Base-by-base conservation (phyloP, 129 eudicot species). In the Glebionis coronaria region DNA sequence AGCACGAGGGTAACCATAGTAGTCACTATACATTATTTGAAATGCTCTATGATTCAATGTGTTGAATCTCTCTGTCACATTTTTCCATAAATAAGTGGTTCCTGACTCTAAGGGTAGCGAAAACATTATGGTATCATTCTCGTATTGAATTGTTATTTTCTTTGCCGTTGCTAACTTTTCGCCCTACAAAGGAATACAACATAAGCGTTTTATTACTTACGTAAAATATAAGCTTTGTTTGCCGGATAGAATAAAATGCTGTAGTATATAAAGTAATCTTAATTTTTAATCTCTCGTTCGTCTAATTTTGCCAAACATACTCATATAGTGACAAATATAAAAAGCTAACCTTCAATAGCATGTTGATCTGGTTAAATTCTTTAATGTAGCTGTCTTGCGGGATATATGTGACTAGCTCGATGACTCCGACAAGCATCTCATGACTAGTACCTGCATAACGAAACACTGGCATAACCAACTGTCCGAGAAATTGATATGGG, bases 381-480 rank as follows among this genome's bases (percentile, higher is more conserved):
- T 55, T 31, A 19, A 18, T 12, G 25, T 55, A 55, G 25, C 60
- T 55, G 25, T 55, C 1, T 12, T 19, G 20, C 3, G 10, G 31
- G 31, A 5, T 0, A 35, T 5, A 35, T 6, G 40, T 35, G 40
- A 35, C 40, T 35, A 35, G 40, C 40, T 7, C 60, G 29, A 55
- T 55, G 35, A 55, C 60, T 28, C 31, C 60, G 1, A 55, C 28
- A 55, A 55, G 25, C 2, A 19, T 9, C 28, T 55, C 13, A 6
- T 55, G 13, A 55, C n/a, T n/a, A n/a, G 5, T 18, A 20, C 13
- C 13, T 6, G 1, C 10, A 9, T 55, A 7, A 20, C 12, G 4
- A 55, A 55, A 55, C 25, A 55, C 35, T 10, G 60, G 60, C 60
- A 55, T 55, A 8, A 55, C 60, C 9, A 55, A 55, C 14, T 55